A percentile compares a stretch with the other conserved stretches of the same genome.
phyloP scores from a whole-genome alignment of 106 monocot species.

The Acorus calamus region DNA sequence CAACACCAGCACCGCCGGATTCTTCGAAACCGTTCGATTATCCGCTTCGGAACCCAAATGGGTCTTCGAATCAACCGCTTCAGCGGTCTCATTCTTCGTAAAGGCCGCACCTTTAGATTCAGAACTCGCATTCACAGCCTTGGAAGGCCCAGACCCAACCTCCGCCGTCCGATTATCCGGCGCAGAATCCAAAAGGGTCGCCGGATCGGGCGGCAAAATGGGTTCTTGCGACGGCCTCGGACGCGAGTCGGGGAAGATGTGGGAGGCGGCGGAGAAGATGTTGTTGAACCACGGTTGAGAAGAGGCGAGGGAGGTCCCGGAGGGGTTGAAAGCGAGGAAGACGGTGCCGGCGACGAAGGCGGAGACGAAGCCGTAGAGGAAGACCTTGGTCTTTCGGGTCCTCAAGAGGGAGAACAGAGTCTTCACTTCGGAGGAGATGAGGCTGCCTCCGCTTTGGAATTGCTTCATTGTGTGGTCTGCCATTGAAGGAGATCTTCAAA shows the following conservation, averaged over 20 bases:
- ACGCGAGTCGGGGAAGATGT: conserved; percentile 39
- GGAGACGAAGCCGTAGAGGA: conserved; percentile 39
- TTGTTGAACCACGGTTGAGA: conserved; percentile 38
- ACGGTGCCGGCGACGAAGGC: conserved; percentile 56
- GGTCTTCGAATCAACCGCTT: neutral
- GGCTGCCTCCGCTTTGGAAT: neutral
- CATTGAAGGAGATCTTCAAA: neutral
- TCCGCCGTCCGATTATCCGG: neutral
- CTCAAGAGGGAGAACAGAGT: neutral
- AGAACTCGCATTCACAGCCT: too few species aligned
- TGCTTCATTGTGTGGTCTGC: conserved; percentile 7
- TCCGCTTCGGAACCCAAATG: neutral
- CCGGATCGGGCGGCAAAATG: neutral
- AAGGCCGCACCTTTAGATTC: neutral
- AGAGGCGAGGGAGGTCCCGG: conserved; percentile 10
- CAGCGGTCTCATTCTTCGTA: neutral
- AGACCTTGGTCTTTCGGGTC: conserved; percentile 29
- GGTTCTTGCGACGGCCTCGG: neutral
- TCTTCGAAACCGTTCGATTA: conserved; percentile 4
- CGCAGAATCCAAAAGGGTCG: neutral
- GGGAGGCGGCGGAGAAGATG: conserved; percentile 36
- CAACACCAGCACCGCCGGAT: neutral
- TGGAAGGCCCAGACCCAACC: neutral
- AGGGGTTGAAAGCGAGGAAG: conserved; percentile 47
- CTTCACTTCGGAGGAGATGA: conserved; percentile 1